A percentile compares a stretch with the other conserved stretches of the same genome.
Evolutionary conservation across 306 rosid species (phyloP).

Genomic region (Myrica gale): DNA sequence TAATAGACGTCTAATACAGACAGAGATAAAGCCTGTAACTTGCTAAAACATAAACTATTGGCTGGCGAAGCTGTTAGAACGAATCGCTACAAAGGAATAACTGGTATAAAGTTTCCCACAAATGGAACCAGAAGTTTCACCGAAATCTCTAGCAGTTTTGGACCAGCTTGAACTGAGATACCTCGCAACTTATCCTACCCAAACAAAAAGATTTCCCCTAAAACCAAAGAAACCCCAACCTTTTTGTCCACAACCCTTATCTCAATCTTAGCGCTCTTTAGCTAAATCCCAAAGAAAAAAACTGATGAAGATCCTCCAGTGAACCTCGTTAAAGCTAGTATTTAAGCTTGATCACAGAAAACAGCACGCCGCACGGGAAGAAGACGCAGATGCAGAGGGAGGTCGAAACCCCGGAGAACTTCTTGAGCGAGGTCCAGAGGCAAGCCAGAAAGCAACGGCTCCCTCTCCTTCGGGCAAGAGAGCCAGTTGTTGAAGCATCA

Average conservation of each 20-base stretch:
- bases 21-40: constrained; percentile 19
- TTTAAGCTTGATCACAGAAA: neutral
- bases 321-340: neutral
- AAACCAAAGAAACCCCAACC: neutral
- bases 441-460: neutral
- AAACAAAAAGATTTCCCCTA: neutral
- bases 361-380: neutral
- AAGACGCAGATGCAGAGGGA: too few relatives aligned
- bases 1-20: constrained; percentile 22
- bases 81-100: constrained; percentile 12
- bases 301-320: neutral
- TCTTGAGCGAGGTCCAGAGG: neutral
- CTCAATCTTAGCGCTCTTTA: neutral
- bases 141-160: constrained; percentile 12
- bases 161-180: neutral
- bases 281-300: neutral
- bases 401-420: neutral
- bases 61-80: constrained; percentile 15
- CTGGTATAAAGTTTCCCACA: neutral
- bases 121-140: constrained; percentile 23
- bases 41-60: constrained; percentile 24
- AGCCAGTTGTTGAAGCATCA: constrained; percentile 8
- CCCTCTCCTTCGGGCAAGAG: constrained; percentile 11
- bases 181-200: neutral
- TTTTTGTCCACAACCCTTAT: neutral